phyloP scores from a whole-genome alignment of 768 basidiomycete species.

The Kwoniella dejecticola region DNA sequence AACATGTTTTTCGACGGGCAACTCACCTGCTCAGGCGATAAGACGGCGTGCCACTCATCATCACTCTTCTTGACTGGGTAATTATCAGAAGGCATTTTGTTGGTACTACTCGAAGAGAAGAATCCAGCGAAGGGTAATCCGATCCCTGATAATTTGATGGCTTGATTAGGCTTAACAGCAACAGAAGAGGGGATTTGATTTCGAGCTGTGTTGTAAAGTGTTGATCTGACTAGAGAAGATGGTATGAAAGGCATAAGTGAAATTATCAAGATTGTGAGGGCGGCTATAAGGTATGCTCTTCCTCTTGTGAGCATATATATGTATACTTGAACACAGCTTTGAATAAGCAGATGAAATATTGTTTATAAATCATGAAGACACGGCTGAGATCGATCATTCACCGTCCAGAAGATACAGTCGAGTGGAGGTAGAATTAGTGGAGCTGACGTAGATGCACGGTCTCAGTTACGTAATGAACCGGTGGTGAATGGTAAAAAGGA shows the following conservation, averaged over 20 bases:
- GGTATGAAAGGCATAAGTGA: constrained; percentile 32
- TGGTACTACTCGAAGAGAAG: constrained; percentile 25
- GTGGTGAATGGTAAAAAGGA: not conserved
- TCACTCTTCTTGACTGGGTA: constrained; percentile 63
- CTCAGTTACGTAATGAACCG: not conserved
- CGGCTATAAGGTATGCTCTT: not conserved
- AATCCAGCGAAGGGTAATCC: constrained; percentile 35
- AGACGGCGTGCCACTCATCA: constrained; percentile 77
- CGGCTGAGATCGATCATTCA: not conserved
- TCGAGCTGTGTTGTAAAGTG: constrained; percentile 19
- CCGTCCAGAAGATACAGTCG: not conserved
- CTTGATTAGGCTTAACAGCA: constrained; percentile 4
- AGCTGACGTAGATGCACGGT: constrained; percentile 4
- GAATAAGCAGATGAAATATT: no score
- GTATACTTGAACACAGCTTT: no score
- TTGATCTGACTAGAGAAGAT: constrained; percentile 22
- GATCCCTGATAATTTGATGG: constrained; percentile 29
- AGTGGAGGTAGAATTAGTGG: not conserved
- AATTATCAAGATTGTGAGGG: constrained; percentile 7
- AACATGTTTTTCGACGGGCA: no score
- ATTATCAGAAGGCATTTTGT: constrained; percentile 19
- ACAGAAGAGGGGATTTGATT: constrained; percentile 7
- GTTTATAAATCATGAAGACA: no score
- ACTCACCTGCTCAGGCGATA: constrained; percentile 77
- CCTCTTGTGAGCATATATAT: no score